A percentile compares a stretch with the other conserved stretches of the same genome.
phyloP scores from a whole-genome alignment of 176 grass and related monocot species.

The Thalia dealbata region DNA sequence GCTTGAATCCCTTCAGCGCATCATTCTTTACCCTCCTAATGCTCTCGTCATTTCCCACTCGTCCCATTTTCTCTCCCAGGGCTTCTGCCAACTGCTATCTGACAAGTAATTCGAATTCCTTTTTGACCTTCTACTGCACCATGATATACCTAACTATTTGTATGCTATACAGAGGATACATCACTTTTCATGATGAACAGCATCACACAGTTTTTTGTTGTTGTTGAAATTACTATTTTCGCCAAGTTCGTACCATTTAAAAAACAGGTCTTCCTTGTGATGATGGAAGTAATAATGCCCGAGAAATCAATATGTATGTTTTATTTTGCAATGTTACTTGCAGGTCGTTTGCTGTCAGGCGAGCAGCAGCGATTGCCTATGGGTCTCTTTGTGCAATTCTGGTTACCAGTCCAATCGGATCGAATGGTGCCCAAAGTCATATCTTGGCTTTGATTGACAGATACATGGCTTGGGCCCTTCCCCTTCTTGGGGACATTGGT shows the following conservation, averaged over 20 bases:
- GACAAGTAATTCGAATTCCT: slow-evolving; percentile 35
- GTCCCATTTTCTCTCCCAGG: slow-evolving; percentile 43
- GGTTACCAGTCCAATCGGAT: slow-evolving; percentile 24
- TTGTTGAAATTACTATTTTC: too few species aligned
- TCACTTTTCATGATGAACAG: not conserved
- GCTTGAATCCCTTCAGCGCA: slow-evolving; percentile 69
- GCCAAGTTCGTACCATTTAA: too few species aligned
- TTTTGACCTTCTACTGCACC: slow-evolving; percentile 7
- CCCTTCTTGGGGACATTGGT: slow-evolving; percentile 48
- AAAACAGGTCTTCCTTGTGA: not conserved
- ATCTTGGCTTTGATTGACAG: slow-evolving; percentile 50
- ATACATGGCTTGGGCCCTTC: slow-evolving; percentile 78
- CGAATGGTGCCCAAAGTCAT: slow-evolving; percentile 32
- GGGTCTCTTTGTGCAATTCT: slow-evolving; percentile 63
- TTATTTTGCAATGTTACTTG: not conserved
- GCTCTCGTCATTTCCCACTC: slow-evolving; percentile 50
- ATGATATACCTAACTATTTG: not conserved
- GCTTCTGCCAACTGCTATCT: slow-evolving; percentile 32
- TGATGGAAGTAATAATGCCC: not conserved
- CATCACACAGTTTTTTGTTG: not conserved
- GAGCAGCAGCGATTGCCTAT: slow-evolving; percentile 69
- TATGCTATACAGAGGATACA: not conserved
- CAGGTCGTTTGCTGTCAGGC: slow-evolving; percentile 69
- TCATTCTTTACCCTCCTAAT: slow-evolving; percentile 72
- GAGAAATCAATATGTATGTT: not conserved